Conservation (phyloP, 2,329 filamentous ascomycete genomes). For the Sporothrix schenckii region DNA sequence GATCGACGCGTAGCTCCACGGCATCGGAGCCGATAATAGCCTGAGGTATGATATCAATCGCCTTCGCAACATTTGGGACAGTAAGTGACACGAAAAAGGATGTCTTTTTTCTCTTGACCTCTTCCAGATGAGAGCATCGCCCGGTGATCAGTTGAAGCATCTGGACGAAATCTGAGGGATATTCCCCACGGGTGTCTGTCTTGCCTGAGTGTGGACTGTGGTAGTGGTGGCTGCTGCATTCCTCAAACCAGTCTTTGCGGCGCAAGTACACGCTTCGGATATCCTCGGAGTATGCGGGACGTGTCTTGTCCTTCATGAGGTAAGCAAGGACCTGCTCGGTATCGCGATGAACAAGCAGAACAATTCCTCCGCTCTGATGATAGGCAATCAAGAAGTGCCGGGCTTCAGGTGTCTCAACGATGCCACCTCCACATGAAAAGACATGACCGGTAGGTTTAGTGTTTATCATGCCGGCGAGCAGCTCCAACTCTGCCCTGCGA, state of each 20-base stretch:
- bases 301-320: conserved; percentile 82
- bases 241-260: conserved; percentile 83
- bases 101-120: conserved; percentile 65
- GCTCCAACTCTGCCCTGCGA: conserved; percentile 72
- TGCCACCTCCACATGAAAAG: conserved; percentile 90
- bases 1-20: conserved; percentile 89
- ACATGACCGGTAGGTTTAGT: conserved; percentile 76
- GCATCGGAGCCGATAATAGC: conserved; percentile 87
- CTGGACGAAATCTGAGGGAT: conserved; percentile 69
- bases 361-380: conserved; percentile 74
- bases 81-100: conserved; percentile 95
- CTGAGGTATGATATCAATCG: conserved; percentile 66
- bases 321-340: conserved; percentile 88
- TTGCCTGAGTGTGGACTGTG: conserved; percentile 70
- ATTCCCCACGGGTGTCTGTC: conserved; percentile 43
- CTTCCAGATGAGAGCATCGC: conserved; percentile 56
- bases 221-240: conserved; percentile 94
- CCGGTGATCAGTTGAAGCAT: conserved; percentile 74
- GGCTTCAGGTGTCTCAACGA: conserved; percentile 83
- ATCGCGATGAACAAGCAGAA: conserved; percentile 84
- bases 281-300: conserved; percentile 89
- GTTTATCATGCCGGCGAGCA: conserved; percentile 73
- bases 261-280: conserved; percentile 90
- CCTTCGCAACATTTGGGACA: conserved; percentile 69
- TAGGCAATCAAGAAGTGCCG: conserved; percentile 75